Evolutionary conservation across 768 basidiomycete species (phyloP).

Genomic region (Pisolithus sp.): DNA sequence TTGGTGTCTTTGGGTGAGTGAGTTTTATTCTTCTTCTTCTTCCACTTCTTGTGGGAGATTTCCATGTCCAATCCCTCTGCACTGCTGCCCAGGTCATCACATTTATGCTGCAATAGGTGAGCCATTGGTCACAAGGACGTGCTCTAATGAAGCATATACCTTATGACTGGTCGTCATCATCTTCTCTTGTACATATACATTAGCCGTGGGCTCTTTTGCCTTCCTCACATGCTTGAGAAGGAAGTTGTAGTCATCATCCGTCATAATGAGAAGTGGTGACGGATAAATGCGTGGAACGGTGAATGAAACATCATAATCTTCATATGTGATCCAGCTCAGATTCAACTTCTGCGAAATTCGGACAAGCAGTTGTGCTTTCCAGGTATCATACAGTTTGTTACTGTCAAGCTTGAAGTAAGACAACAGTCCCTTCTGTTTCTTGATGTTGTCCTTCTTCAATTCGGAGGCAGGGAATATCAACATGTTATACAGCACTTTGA

Average conservation of each 20-base stretch:
- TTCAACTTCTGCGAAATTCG: not conserved
- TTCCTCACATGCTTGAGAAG: not conserved
- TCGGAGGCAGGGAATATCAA: not conserved
- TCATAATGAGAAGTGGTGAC: not conserved
- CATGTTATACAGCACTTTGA: not conserved
- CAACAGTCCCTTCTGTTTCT: not conserved
- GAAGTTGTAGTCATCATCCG: not conserved
- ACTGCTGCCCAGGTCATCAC: not conserved
- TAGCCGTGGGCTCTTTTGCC: not conserved
- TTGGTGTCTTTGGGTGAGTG: not conserved
- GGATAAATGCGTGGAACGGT: not conserved
- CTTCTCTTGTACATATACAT: not conserved
- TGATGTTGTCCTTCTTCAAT: not conserved
- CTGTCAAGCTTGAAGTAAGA: not conserved
- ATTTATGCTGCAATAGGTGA: not conserved
- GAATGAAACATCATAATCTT: not conserved
- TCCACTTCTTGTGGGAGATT: not conserved
- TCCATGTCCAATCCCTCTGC: not conserved
- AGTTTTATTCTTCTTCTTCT: not conserved
- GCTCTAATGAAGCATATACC: not conserved
- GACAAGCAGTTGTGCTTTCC: constrained; percentile 2
- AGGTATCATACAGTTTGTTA: not conserved
- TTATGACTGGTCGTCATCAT: not conserved
- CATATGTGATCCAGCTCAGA: not conserved
- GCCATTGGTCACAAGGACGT: not conserved